These are phyloP conservation scores for Ulvella scutata DNA, from an alignment of 139 green algal genomes.

Conservation along the genomic window DNA sequence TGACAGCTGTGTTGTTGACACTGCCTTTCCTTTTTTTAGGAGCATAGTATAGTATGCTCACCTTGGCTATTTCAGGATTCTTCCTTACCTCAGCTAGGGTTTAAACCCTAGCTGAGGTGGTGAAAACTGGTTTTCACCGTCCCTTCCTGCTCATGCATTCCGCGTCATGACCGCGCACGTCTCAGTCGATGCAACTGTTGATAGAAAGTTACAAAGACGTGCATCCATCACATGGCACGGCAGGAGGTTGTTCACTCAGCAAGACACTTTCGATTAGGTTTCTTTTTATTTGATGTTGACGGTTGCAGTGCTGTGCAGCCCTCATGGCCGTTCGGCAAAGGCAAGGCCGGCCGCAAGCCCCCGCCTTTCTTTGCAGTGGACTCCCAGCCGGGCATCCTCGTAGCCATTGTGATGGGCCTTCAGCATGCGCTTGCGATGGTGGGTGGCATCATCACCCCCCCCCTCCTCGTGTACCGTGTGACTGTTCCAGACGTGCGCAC, in stretches of 20 bases:
- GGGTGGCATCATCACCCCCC: slow-evolving; percentile 41
- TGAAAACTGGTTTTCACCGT: background rate
- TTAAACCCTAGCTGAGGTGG: too few relatives aligned
- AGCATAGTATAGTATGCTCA: too few relatives aligned
- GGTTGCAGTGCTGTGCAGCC: background rate
- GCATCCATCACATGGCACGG: background rate
- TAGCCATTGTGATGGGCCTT: slow-evolving; percentile 45
- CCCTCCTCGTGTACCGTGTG: slow-evolving; percentile 20
- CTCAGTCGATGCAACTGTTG: background rate
- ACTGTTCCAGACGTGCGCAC: slow-evolving; percentile 1
- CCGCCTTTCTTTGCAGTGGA: slow-evolving; percentile 20
- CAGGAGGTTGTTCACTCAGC: too few relatives aligned
- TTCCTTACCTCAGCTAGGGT: too few relatives aligned
- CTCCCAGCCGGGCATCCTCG: slow-evolving; percentile 19
- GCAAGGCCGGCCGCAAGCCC: background rate
- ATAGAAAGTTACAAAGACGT: background rate
- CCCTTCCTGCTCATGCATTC: background rate
- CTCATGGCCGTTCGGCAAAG: background rate
- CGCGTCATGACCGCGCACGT: background rate
- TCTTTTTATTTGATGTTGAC: background rate
- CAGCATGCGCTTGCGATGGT: slow-evolving; percentile 56
- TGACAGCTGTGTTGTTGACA: too few relatives aligned
- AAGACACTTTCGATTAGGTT: too few relatives aligned
- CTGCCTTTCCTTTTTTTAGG: too few relatives aligned
- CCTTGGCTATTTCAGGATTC: too few relatives aligned